A percentile compares a stretch with the other conserved stretches of the same genome.
phyloP scores from a whole-genome alignment of 2,329 filamentous ascomycete genomes.

The Acarospora socialis region DNA sequence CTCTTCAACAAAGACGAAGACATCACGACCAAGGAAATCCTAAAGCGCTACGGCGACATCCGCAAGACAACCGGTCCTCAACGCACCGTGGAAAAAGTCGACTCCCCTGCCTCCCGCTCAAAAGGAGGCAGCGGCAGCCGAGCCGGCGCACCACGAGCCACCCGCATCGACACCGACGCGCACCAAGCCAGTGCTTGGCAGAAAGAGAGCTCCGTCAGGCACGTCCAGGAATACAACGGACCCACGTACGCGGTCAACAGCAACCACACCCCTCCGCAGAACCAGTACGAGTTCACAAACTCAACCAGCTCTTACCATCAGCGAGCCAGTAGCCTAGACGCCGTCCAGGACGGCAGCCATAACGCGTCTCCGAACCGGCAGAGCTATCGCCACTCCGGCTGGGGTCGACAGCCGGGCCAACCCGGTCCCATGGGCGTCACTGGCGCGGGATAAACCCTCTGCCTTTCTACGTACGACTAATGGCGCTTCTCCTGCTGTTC shows the following conservation, averaged over 20 bases:
- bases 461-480: too few relatives aligned
- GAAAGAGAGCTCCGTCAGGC: constrained; percentile 69
- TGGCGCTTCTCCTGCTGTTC: too few relatives aligned
- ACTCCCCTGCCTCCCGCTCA: constrained; percentile 36
- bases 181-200: constrained; percentile 56
- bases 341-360: constrained; percentile 14
- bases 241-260: background rate
- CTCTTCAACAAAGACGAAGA: constrained; percentile 73
- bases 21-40: constrained; percentile 90
- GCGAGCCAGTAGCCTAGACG: constrained; percentile 13
- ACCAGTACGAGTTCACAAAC: constrained; percentile 9
- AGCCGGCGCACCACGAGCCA: constrained; percentile 40
- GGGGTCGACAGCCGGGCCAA: constrained; percentile 11
- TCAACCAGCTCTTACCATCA: constrained; percentile 13
- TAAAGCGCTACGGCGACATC: constrained; percentile 83
- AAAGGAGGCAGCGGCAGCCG: constrained; percentile 26
- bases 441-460: constrained; percentile 11
- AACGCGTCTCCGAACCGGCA: constrained; percentile 8
- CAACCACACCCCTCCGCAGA: constrained; percentile 11
- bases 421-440: constrained; percentile 11
- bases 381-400: constrained; percentile 12
- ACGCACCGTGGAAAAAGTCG: constrained; percentile 38
- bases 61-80: constrained; percentile 47
- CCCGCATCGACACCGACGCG: constrained; percentile 67
- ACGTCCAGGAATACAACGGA: constrained; percentile 36